A percentile compares a stretch with the other conserved stretches of the same genome.
Evolutionary conservation across 306 rosid species (phyloP).

Genomic region (Fagus sylvatica): DNA sequence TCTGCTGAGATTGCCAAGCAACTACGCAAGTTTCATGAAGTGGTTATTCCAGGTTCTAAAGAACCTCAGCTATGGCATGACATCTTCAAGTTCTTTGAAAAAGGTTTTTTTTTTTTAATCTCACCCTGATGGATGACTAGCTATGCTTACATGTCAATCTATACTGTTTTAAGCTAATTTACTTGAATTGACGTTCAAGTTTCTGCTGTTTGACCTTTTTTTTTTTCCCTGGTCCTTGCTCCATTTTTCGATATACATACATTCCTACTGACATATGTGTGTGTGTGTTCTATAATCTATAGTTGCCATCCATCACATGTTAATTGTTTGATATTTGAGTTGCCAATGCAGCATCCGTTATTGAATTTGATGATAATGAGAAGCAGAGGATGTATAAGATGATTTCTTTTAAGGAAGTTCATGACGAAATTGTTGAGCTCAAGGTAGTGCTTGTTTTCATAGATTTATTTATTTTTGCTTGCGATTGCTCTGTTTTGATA

Average conservation of each 20-base stretch:
- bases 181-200: neutral
- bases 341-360: conserved; percentile 60
- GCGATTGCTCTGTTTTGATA: conserved; percentile 8
- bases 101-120: conserved; percentile 53
- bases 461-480: conserved; percentile 5
- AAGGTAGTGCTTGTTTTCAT: conserved; percentile 51
- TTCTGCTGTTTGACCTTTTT: neutral
- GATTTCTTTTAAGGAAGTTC: conserved; percentile 66
- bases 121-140: conserved; percentile 12
- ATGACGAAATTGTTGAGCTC: conserved; percentile 56
- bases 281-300: too few species aligned
- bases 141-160: conserved; percentile 8
- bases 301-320: too few species aligned
- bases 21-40: conserved; percentile 63
- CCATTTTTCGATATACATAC: too few species aligned
- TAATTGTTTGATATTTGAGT: conserved; percentile 11
- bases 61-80: conserved; percentile 95
- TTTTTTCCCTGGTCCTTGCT: neutral
- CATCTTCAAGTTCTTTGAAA: conserved; percentile 65
- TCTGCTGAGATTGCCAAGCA: conserved; percentile 80
- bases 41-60: conserved; percentile 81
- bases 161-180: neutral
- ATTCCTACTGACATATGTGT: too few species aligned
- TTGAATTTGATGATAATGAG: conserved; percentile 70
- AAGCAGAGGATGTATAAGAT: conserved; percentile 54